Evolutionary conservation across 495 filamentous ascomycete genomes (phyloP), one percentile per base, ranked within the genome.

Genomic region (Penicillium odoratum): DNA sequence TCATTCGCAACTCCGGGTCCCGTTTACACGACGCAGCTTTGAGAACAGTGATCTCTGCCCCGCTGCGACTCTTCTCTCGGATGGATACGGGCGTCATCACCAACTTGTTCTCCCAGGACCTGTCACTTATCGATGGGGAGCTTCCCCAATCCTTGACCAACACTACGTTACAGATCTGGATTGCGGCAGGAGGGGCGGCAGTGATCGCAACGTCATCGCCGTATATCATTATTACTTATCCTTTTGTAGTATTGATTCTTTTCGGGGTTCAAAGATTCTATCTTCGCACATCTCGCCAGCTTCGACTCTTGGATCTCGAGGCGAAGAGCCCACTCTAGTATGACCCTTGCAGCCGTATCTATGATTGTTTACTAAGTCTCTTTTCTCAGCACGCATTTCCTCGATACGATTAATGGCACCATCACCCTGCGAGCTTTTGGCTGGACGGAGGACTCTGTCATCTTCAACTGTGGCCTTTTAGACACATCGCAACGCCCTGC

Each of bases 291-390:
- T 47, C 44, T 29, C 44, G 44, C 11, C 44, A 47, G 15, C 9
- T 47, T 13, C 44, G 44, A 13, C 44, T 47, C 4, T 47, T 47
- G 11, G 44, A 47, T 29, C 11, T 47, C 6, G 44, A 47, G 44
- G 44, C 44, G 10, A 47, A 47, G 44, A 47, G 44, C 11, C 44
- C 44, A 8, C 44, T 47, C 44, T 47, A 47, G 44, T 47, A 47
- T 26, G 44, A 26, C 5, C 5, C 11, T 26, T 29, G 4, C 18
- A 9, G 21, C 21, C 26, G 21, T 5, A 47, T 28, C 11, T 40
- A n/a, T 40, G 5, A 15, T 6, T n/a, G 1, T 4, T 40, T n/a
- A 13, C 38, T 40, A 40, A 16, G 26, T 28, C 1, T 47, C 9
- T 3, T 25, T 4, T 8, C 8, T 26, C 26, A 47, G 44, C 15